These are phyloP conservation scores for Amborella trichopoda DNA, from an alignment of 164 flowering plant genomes.

Conservation along the genomic window DNA sequence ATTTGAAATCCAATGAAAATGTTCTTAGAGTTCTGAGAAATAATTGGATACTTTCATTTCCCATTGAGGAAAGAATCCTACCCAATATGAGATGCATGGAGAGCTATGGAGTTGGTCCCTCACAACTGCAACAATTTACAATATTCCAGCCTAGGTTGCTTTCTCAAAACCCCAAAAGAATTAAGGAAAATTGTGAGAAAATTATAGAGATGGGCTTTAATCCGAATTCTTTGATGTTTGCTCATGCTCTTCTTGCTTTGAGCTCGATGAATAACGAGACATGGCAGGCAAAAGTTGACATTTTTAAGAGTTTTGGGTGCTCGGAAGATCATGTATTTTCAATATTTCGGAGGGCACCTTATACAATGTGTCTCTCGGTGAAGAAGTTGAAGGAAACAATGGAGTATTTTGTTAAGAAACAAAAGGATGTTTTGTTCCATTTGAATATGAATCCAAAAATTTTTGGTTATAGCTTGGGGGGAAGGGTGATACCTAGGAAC, in stretches of 20 bases:
- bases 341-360: slow-evolving; percentile 4
- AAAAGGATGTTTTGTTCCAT: background rate
- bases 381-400: slow-evolving; percentile 3
- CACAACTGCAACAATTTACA: too few relatives aligned
- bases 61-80: too few relatives aligned
- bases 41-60: too few relatives aligned
- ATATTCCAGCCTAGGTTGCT: slow-evolving; percentile 3
- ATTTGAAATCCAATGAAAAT: too few relatives aligned
- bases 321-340: background rate
- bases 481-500: slow-evolving; percentile 6
- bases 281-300: slow-evolving; percentile 6
- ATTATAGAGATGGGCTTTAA: slow-evolving; percentile 4
- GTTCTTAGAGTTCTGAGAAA: too few relatives aligned
- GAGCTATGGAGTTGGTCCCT: too few relatives aligned
- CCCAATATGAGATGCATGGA: too few relatives aligned
- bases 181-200: slow-evolving; percentile 1
- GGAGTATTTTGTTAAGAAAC: slow-evolving; percentile 6
- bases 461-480: slow-evolving; percentile 3
- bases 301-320: slow-evolving; percentile 7
- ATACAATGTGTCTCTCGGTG: background rate
- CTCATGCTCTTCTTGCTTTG: slow-evolving; percentile 1
- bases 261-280: slow-evolving; percentile 4
- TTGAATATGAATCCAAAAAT: background rate
- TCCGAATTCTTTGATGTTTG: slow-evolving; percentile 1
- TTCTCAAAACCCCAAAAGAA: background rate